phyloP scores from a whole-genome alignment of 163 green algal genomes.

The Volvox carteri region DNA sequence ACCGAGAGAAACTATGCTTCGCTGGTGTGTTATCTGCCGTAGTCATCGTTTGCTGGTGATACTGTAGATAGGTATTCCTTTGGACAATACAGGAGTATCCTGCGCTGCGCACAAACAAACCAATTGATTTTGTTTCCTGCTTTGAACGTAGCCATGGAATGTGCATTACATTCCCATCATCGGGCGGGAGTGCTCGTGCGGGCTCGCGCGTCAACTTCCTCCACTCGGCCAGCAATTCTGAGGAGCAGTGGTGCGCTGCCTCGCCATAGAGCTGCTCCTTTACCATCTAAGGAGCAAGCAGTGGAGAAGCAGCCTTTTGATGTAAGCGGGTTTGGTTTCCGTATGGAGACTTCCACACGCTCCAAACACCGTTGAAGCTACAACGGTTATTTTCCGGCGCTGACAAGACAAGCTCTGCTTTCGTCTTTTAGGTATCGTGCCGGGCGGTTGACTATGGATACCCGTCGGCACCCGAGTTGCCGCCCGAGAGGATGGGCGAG shows the following conservation, averaged over 20 bases:
- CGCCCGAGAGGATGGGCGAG: slow-evolving; percentile 59
- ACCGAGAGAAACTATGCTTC: no score
- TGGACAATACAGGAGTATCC: no score
- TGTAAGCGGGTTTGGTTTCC: slow-evolving; percentile 12
- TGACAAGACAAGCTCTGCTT: neutral
- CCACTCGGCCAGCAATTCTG: neutral
- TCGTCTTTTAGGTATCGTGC: slow-evolving; percentile 5
- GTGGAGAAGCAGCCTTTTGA: neutral
- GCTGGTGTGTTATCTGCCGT: no score
- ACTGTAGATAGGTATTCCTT: no score
- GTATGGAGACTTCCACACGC: neutral
- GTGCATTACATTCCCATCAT: neutral
- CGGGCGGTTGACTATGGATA: slow-evolving; percentile 36
- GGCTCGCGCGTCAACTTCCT: slow-evolving; percentile 18
- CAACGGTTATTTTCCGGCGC: neutral
- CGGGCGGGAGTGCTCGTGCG: slow-evolving; percentile 36
- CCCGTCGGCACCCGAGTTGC: slow-evolving; percentile 50
- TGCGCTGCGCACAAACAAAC: no score
- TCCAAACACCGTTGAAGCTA: slow-evolving; percentile 2
- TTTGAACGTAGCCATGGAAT: slow-evolving; percentile 32
- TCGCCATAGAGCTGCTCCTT: neutral
- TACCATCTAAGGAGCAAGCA: neutral
- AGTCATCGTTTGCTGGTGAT: no score
- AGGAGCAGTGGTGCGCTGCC: neutral
- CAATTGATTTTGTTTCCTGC: no score